Percentiles rank a stretch among this genome's conserved stretches.
Conservation (phyloP, 2,329 filamentous ascomycete species). For the Neonectria sp. region DNA sequence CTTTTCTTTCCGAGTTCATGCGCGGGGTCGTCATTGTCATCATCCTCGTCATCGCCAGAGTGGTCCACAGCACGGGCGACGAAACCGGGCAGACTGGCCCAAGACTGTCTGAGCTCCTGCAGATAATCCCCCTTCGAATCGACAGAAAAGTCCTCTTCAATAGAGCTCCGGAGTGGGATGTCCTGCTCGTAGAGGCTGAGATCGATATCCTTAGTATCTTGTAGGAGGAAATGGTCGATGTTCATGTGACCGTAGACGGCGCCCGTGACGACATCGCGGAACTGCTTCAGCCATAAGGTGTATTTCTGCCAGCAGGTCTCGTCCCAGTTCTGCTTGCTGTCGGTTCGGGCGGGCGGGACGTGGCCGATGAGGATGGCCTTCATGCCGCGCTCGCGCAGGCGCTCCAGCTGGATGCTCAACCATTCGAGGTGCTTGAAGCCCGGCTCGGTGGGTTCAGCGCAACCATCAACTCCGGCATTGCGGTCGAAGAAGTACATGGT, state of each 20-base stretch:
- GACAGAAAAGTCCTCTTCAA: conserved; percentile 71
- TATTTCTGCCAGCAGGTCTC: conserved; percentile 99
- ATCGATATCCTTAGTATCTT: conserved; percentile 85
- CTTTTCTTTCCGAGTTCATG: conserved; percentile 45
- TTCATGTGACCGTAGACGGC: conserved; percentile 97
- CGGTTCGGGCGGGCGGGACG: conserved; percentile 90
- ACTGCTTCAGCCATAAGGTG: conserved; percentile 90
- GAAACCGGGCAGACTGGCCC: conserved; percentile 80
- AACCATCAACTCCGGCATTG: conserved; percentile 95
- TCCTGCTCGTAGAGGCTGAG: conserved; percentile 60
- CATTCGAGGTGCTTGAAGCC: conserved; percentile 97
- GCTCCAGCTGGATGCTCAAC: conserved; percentile 89
- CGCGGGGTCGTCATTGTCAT: conserved; percentile 38
- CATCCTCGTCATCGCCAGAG: conserved; percentile 26
- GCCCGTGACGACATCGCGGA: conserved; percentile 88
- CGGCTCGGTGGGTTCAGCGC: conserved; percentile 82
- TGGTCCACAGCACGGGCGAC: conserved; percentile 43
- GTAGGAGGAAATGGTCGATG: conserved; percentile 95
- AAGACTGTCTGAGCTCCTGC: conserved; percentile 81
- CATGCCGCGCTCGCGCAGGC: conserved; percentile 86
- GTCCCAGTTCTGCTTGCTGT: conserved; percentile 91
- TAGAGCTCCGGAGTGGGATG: conserved; percentile 40
- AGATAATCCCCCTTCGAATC: conserved; percentile 80
- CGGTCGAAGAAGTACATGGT: conserved; percentile 96
- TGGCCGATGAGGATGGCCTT: conserved; percentile 97